Base-by-base conservation (phyloP, 805 yeast genomes). In the Saturnispora sanitii region DNA sequence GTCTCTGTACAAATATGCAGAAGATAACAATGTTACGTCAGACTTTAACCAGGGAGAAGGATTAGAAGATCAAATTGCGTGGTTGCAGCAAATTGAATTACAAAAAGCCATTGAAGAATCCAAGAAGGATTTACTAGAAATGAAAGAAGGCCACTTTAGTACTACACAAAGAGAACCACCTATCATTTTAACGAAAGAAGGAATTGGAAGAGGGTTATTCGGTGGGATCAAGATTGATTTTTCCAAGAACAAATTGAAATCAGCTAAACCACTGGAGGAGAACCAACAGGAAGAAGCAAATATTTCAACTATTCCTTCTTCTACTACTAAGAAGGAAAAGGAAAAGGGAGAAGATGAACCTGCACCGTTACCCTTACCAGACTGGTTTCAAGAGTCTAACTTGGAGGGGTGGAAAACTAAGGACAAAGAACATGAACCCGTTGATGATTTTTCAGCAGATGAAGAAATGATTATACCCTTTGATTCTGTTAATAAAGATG, bases 101-200 rank as follows among this genome's bases (percentile, higher is more conserved):
- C 57, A 59, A 43, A 50, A 51, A 30, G 80, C 82, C 0, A 66
- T 75, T 31, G 70, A 66, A 37, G 61, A 58, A 28, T 70, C 75
- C 2, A 68, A 69, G 43, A 49, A 55, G 40, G 78, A 75, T 28
- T 65, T 65, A 26, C 38, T 51, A 12, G 39, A 46, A 4, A 42
- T 43, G 58, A 38, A 50, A 57, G 20, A 53, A 57, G 22, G 47
- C n/a, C n/a, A n/a, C n/a, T n/a, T n/a, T 61, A 29, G 33, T 30
- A 8, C 17, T 6, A 20, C 45, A 38, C 2, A 25, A 17, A 44
- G 42, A 20, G 50, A 50, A 9, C 50, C 51, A 1, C 54, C 59
- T 1, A 38, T 49, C 16, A 50, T 50, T 28, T 42, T 51, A n/a
- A 47, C 54, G 2, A 49, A 49, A 8, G 39, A 48, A 17, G 44